Evolutionary conservation across 495 filamentous ascomycete species (phyloP).

Genomic region (Podospora sp.): DNA sequence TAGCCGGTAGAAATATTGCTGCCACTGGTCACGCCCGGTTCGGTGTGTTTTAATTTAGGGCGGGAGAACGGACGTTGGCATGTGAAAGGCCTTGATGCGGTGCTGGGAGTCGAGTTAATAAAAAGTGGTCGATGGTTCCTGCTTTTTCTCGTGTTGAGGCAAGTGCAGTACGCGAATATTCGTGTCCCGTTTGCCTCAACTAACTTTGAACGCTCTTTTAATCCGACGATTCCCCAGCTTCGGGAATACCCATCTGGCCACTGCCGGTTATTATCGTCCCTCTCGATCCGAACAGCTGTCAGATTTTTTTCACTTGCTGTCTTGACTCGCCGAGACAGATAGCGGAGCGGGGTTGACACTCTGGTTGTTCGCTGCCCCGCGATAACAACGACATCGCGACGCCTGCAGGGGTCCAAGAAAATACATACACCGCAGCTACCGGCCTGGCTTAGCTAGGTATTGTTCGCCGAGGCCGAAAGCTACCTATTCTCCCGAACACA

Average conservation of each 20-base stretch:
- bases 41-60: neutral
- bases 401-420: neutral
- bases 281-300: neutral
- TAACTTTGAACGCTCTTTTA: neutral
- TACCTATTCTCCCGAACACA: neutral
- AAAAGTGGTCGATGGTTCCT: neutral
- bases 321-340: neutral
- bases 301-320: no score
- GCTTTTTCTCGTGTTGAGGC: neutral
- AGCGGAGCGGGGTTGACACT: neutral
- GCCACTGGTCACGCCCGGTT: no score
- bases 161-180: neutral
- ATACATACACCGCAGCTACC: neutral
- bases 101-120: neutral
- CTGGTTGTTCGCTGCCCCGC: neutral
- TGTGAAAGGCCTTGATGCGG: neutral
- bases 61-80: neutral
- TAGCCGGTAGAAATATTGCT: neutral
- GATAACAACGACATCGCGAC: constrained; percentile 4
- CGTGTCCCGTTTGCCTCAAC: neutral
- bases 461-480: neutral
- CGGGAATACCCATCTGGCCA: neutral
- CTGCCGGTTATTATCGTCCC: neutral
- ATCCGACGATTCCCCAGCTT: neutral
- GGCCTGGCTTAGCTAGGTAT: neutral